Conservation (phyloP, 257 asterid genomes). For the Jaltomata sinuosa region DNA sequence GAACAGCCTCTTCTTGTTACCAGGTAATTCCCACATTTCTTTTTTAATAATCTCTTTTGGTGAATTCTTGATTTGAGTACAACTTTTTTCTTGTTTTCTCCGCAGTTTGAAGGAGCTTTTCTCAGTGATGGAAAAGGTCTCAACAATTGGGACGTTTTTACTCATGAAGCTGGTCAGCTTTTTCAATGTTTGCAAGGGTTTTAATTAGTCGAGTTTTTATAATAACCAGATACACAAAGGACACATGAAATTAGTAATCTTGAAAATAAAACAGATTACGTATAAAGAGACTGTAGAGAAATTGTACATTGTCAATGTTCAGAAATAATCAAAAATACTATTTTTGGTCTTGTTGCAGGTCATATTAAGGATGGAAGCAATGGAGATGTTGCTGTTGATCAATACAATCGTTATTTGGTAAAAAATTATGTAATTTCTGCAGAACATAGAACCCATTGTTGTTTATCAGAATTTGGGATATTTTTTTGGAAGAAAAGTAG, state of each 20-base stretch:
- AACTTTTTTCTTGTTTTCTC: background rate
- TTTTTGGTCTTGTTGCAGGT: conserved; percentile 9
- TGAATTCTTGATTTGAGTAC: background rate
- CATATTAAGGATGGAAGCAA: conserved; percentile 38
- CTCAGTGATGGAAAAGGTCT: conserved; percentile 36
- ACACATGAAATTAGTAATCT: background rate
- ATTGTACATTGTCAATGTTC: background rate
- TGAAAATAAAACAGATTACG: background rate
- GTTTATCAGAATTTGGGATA: background rate
- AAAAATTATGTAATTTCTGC: too few species aligned
- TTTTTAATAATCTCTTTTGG: background rate
- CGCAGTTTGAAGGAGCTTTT: conserved; percentile 40
- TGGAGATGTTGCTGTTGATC: conserved; percentile 48
- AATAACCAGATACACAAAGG: too few species aligned
- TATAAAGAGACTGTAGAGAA: background rate
- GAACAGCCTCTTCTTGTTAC: conserved; percentile 62
- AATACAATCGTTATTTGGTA: conserved; percentile 41
- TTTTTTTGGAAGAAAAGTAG: too few species aligned
- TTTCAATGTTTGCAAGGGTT: too few species aligned
- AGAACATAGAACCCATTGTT: background rate
- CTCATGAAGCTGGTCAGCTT: conserved; percentile 25
- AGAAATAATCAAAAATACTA: too few species aligned
- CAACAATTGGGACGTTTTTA: conserved; percentile 40
- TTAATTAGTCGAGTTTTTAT: too few species aligned
- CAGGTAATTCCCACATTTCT: conserved; percentile 20